phyloP scores from a whole-genome alignment of 116 monocot species.

The Papilionanthe hybrid region DNA sequence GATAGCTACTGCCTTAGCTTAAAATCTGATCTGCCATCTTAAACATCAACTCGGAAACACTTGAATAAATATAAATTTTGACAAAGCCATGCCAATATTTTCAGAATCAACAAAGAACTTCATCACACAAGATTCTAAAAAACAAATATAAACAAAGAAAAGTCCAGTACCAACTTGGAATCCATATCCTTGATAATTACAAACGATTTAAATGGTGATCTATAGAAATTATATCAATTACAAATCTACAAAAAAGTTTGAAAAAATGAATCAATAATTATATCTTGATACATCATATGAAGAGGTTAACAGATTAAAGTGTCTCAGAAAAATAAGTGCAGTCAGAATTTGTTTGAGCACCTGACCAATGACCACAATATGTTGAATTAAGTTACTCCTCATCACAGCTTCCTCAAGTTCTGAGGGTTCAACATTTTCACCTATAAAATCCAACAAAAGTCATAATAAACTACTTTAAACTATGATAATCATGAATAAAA shows the following conservation, averaged over 20 bases:
- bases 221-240: neutral
- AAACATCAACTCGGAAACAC: too few relatives aligned
- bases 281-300: neutral
- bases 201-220: neutral
- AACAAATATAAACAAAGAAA: neutral
- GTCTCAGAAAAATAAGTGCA: neutral
- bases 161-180: neutral
- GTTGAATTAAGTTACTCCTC: too few relatives aligned
- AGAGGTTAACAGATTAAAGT: neutral
- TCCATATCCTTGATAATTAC: neutral
- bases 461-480: neutral
- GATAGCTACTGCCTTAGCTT: too few relatives aligned
- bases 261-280: neutral
- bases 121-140: neutral
- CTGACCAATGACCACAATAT: too few relatives aligned
- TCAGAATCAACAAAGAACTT: neutral
- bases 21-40: too few relatives aligned
- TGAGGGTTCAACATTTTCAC: conserved; percentile 4
- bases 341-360: conserved; percentile 9
- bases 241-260: neutral
- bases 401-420: too few relatives aligned
- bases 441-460: conserved; percentile 24
- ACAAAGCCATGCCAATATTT: too few relatives aligned
- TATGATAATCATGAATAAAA: neutral
- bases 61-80: too few relatives aligned